phyloP scores from a whole-genome alignment of 228 moss, liverwort and hornwort species.

The Sphagnum fallax region DNA sequence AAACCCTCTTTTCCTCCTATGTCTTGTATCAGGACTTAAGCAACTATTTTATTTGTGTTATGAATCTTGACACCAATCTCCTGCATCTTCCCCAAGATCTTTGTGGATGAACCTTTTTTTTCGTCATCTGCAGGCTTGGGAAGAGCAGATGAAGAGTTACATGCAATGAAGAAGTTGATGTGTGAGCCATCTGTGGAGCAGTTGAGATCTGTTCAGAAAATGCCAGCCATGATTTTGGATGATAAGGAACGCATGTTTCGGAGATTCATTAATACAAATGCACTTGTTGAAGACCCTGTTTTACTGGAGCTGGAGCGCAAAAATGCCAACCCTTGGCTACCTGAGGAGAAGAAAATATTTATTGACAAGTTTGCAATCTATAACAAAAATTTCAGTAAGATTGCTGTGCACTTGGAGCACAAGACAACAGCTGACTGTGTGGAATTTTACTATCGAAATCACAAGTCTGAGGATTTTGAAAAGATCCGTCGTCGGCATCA shows the following conservation, averaged over 20 bases:
- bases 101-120: not conserved
- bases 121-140: constrained; percentile 25
- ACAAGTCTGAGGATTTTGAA: constrained; percentile 97
- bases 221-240: constrained; percentile 94
- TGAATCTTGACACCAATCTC: too few species aligned
- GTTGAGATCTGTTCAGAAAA: constrained; percentile 59
- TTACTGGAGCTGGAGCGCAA: constrained; percentile 64
- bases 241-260: constrained; percentile 65
- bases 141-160: constrained; percentile 58
- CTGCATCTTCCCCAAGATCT: too few species aligned
- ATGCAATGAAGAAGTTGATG: constrained; percentile 54
- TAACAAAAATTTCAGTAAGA: constrained; percentile 83
- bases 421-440: constrained; percentile 98
- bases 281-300: constrained; percentile 85
- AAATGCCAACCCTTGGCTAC: constrained; percentile 77
- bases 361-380: constrained; percentile 83
- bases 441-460: constrained; percentile 89
- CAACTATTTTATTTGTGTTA: not conserved
- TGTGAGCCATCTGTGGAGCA: constrained; percentile 34
- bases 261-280: constrained; percentile 75
- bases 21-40: too few species aligned
- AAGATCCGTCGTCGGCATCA: constrained; percentile 85
- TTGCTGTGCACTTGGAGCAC: constrained; percentile 68
- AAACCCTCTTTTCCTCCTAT: not conserved
- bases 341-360: constrained; percentile 70